Evolutionary conservation across 2,329 filamentous ascomycete genomes (phyloP).

Genomic region (Gremmenia infestans): DNA sequence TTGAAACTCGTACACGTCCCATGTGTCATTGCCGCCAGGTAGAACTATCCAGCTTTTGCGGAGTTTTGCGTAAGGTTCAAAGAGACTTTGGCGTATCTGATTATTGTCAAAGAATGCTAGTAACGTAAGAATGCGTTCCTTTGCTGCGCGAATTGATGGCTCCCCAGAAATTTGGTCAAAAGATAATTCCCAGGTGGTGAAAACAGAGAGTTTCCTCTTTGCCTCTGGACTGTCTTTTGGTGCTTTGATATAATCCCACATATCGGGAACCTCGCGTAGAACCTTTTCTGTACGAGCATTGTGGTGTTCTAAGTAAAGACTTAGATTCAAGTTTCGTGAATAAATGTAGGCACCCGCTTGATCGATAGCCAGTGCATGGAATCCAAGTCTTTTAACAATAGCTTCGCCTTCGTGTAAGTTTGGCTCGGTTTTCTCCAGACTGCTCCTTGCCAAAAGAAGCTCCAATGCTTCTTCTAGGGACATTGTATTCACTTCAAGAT

Average conservation of each 20-base stretch:
- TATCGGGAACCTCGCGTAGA: slow-evolving; percentile 8
- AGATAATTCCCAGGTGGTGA: slow-evolving; percentile 25
- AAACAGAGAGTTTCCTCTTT: slow-evolving; percentile 3
- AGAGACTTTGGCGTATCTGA: too few species aligned
- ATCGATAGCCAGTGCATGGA: slow-evolving; percentile 25
- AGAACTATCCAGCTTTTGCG: too few species aligned
- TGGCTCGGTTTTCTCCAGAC: not conserved
- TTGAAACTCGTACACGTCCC: too few species aligned
- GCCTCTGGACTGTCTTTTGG: not conserved
- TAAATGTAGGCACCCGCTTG: slow-evolving; percentile 28
- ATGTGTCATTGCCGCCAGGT: too few species aligned
- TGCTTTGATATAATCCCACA: slow-evolving; percentile 14
- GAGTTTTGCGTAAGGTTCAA: too few species aligned
- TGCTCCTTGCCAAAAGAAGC: slow-evolving; percentile 6
- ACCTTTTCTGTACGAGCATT: slow-evolving; percentile 6
- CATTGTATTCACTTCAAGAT: slow-evolving; percentile 6
- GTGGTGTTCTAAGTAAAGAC: slow-evolving; percentile 13
- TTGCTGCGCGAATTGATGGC: too few species aligned
- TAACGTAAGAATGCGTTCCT: too few species aligned
- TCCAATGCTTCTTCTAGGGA: slow-evolving; percentile 7
- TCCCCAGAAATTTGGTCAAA: slow-evolving; percentile 17
- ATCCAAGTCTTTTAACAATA: slow-evolving; percentile 16
- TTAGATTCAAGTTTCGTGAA: slow-evolving; percentile 5
- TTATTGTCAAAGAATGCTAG: too few species aligned
- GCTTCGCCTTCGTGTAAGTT: slow-evolving; percentile 1